Conservation (phyloP, 805 yeast species). For the Saccharomycodes ludwigii region DNA sequence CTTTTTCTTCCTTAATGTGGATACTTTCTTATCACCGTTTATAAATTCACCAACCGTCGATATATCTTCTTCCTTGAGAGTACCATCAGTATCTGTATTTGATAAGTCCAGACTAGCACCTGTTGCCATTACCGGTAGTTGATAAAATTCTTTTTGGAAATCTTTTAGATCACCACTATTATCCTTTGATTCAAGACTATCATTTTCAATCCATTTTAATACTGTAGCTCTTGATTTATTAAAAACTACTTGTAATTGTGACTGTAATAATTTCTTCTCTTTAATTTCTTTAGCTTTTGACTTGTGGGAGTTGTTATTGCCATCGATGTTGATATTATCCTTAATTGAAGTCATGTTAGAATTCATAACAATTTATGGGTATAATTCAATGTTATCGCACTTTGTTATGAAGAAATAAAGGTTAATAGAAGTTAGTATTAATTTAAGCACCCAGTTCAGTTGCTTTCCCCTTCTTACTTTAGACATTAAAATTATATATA, state of each 20-base stretch:
- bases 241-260: slow-evolving; percentile 19
- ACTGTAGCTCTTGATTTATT: slow-evolving; percentile 14
- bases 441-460: too few species aligned
- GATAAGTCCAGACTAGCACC: slow-evolving; percentile 19
- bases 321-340: background rate
- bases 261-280: slow-evolving; percentile 22
- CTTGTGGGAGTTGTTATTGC: slow-evolving; percentile 4
- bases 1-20: slow-evolving; percentile 21
- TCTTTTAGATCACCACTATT: slow-evolving; percentile 8
- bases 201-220: slow-evolving; percentile 15
- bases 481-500: too few species aligned
- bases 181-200: slow-evolving; percentile 1
- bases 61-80: slow-evolving; percentile 15
- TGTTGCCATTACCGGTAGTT: slow-evolving; percentile 21
- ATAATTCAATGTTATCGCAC: too few species aligned
- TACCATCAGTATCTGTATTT: too few species aligned
- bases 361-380: background rate
- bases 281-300: slow-evolving; percentile 23
- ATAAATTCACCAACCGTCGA: slow-evolving; percentile 25
- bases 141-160: slow-evolving; percentile 16
- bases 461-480: too few species aligned
- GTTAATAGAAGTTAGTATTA: too few species aligned
- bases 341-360: background rate
- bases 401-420: too few species aligned
- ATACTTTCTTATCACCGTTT: slow-evolving; percentile 21